Evolutionary conservation across 441 rosid species (phyloP).

Genomic region (Melastoma candidum): DNA sequence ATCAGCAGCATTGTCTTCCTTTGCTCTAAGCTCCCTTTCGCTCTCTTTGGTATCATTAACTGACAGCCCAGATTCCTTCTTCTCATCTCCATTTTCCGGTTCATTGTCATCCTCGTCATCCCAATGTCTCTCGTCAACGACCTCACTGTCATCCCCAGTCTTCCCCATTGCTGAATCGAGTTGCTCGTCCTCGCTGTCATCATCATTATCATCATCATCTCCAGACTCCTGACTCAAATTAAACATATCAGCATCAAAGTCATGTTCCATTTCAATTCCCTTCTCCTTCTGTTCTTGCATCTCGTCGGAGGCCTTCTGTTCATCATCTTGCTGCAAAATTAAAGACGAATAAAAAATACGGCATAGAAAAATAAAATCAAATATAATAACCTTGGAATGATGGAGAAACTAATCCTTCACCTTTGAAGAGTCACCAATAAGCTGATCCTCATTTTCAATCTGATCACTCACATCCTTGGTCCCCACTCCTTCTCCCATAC

Average conservation of each 20-base stretch:
- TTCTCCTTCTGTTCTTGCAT: conserved; percentile 52
- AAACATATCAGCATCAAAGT: conserved; percentile 60
- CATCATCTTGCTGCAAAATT: conserved; percentile 52
- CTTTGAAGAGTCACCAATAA: conserved; percentile 65
- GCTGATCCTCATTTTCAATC: conserved; percentile 89
- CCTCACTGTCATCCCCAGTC: conserved; percentile 65
- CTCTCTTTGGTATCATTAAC: conserved; percentile 45
- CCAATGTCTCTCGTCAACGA: conserved; percentile 67
- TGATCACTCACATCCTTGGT: conserved; percentile 85
- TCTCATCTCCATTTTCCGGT: conserved; percentile 43
- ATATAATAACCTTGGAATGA: conserved; percentile 1
- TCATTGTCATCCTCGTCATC: conserved; percentile 62
- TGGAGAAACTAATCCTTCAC: conserved; percentile 22
- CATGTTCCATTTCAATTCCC: conserved; percentile 94
- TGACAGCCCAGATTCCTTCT: conserved; percentile 74
- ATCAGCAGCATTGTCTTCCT: conserved; percentile 48
- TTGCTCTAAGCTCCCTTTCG: conserved; percentile 75
- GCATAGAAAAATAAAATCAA: background rate
- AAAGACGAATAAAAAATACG: conserved; percentile 14
- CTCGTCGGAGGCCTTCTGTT: conserved; percentile 53
- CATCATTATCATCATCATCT: conserved; percentile 43
- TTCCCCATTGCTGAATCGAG: conserved; percentile 79
- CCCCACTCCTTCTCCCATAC: conserved; percentile 94
- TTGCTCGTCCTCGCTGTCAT: conserved; percentile 49
- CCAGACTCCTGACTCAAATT: conserved; percentile 80